phyloP scores from a whole-genome alignment of 2,329 filamentous ascomycete genomes.

The Eutypella sp. region DNA sequence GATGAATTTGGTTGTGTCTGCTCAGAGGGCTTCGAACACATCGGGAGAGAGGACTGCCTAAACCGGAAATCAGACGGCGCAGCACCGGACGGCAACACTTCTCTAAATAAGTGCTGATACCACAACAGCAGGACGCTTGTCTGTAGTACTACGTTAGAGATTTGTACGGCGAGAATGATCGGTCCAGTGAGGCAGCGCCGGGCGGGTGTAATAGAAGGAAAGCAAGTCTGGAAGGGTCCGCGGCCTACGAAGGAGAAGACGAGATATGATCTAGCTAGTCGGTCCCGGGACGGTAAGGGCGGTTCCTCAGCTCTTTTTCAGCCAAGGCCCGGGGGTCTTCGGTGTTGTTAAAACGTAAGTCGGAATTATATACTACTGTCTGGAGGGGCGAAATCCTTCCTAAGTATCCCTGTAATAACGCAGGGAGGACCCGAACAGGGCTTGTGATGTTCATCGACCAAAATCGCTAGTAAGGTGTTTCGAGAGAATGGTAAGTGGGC shows the following conservation, averaged over 20 bases:
- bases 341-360: conserved; percentile 38
- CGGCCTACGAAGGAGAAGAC: conserved; percentile 21
- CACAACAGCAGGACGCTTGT: not conserved
- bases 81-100: not conserved
- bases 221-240: conserved; percentile 21
- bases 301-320: conserved; percentile 20
- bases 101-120: not conserved
- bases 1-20: conserved; percentile 13
- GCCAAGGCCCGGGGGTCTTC: conserved; percentile 33
- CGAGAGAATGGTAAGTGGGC: not conserved
- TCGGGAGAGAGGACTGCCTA: conserved; percentile 15
- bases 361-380: conserved; percentile 46
- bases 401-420: conserved; percentile 31
- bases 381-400: conserved; percentile 33
- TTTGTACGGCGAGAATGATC: conserved; percentile 9
- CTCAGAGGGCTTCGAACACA: conserved; percentile 5
- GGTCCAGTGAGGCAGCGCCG: not conserved
- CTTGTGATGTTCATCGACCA: conserved; percentile 26
- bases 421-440: conserved; percentile 34
- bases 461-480: conserved; percentile 18
- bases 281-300: conserved; percentile 18
- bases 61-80: conserved; percentile 19
- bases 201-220: conserved; percentile 15
- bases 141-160: conserved; percentile 1
- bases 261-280: conserved; percentile 15